Percentiles rank a stretch among this genome's conserved stretches.
These are phyloP conservation scores for Eudorina sp. DNA, from an alignment of 139 green algal genomes.

Conservation along the genomic window DNA sequence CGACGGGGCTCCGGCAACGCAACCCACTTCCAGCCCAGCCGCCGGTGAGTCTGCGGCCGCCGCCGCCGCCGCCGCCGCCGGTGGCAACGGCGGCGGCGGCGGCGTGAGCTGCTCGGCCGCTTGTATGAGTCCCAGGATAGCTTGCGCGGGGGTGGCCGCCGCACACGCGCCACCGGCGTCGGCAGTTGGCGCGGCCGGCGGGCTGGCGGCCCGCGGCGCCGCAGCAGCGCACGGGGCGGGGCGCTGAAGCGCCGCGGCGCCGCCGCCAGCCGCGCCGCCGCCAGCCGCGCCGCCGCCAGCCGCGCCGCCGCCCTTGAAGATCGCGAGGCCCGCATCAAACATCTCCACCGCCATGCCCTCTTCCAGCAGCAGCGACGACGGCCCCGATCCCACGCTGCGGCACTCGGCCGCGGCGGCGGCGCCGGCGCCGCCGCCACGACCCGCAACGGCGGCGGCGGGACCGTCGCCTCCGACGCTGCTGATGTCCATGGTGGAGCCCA, in stretches of 20 bases:
- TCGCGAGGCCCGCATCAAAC: constrained; percentile 12
- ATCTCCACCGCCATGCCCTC: constrained; percentile 28
- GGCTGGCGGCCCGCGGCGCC: too few relatives aligned
- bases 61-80: not conserved
- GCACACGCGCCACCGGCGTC: too few relatives aligned
- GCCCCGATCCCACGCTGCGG: not conserved
- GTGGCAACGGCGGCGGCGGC: too few relatives aligned
- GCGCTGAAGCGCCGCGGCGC: not conserved
- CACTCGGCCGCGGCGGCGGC: not conserved
- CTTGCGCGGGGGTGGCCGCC: too few relatives aligned
- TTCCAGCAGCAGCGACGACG: not conserved
- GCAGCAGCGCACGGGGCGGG: not conserved
- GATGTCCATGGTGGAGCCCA: not conserved
- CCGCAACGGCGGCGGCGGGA: not conserved
- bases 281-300: not conserved
- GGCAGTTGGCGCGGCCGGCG: too few relatives aligned
- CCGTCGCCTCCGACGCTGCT: not conserved
- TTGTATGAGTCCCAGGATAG: too few relatives aligned
- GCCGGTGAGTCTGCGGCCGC: not conserved
- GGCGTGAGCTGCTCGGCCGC: too few relatives aligned
- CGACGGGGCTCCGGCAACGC: too few relatives aligned
- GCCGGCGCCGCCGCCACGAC: not conserved
- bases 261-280: not conserved
- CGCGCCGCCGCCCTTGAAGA: not conserved
- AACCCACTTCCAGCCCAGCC: too few relatives aligned